Evolutionary conservation across 768 basidiomycete species (phyloP), one percentile per base, ranked within the genome.

Genomic region (Podaxis mareebaensis): DNA sequence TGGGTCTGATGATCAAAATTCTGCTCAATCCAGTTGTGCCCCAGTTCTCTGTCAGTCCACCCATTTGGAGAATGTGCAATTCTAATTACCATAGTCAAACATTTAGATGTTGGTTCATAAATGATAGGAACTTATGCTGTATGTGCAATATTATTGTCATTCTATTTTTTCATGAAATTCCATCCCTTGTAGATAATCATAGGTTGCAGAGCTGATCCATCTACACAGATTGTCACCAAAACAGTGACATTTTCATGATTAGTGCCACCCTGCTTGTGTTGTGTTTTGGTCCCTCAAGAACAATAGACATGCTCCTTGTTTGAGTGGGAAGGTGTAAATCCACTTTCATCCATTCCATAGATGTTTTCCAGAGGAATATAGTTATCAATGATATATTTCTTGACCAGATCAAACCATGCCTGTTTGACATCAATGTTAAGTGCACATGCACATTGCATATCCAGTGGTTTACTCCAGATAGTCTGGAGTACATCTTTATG

Each of bases 261-360:
- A 1, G 67, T 75, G 22, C 72, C 63, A 0, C 76, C 71, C 57
- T 67, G 67, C 56, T 74, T 68, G 61, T 80, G 71, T 64, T 79
- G 77, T 0, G 67, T 59, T 54, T 72, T 74, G 0, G 66, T 59
- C 17, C 73, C 72, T 28, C 66, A 54, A 11, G 64, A 60, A 0
- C 73, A 72, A 52, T 76, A 65, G 1, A 80, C 78, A 2, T 68
- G 44, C 52, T 77, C 69, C 2, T 54, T 65, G 0, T 75, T 74
- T 22, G 62, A 28, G 49, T 75, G 65, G 10, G 65, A 62, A 20
- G 73, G 64, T 22, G 71, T 69, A 42, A 76, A 71, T 5, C 76
- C 75, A 40, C 71, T 77, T 66, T 80, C 73, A 62, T 80, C 78
- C 74, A 77, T 78, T 12, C 71, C 74, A 66, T 77, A 81, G 2